Evolutionary conservation across 2,329 filamentous ascomycete species (phyloP).

Genomic region (Ophioceras dolichostomum): DNA sequence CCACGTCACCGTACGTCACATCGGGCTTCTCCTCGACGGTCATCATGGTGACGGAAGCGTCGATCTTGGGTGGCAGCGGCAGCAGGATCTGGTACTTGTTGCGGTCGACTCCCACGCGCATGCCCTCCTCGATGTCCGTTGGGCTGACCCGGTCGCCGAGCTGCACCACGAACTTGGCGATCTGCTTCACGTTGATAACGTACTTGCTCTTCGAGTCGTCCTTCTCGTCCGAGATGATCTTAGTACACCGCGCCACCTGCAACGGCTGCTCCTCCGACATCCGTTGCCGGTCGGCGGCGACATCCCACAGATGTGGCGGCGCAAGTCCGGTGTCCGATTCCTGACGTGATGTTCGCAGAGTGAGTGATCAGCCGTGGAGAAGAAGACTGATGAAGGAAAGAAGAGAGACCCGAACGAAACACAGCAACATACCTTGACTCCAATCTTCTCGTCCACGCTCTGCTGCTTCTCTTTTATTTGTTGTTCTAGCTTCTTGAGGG

Average conservation of each 20-base stretch:
- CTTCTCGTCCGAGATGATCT: constrained; percentile 96
- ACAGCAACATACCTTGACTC: constrained; percentile 50
- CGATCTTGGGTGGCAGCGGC: constrained; percentile 93
- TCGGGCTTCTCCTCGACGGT: constrained; percentile 99
- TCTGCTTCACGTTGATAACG: constrained; percentile 99
- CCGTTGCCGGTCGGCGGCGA: constrained; percentile 92
- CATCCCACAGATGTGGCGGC: constrained; percentile 97
- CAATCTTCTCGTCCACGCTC: constrained; percentile 98
- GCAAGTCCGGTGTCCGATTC: constrained; percentile 98
- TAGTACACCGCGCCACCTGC: constrained; percentile 95
- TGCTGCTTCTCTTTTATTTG: constrained; percentile 99
- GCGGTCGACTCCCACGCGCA: constrained; percentile 95
- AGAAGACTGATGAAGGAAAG: too few relatives aligned
- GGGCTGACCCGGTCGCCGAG: constrained; percentile 93
- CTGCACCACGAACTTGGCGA: constrained; percentile 98
- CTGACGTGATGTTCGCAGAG: constrained; percentile 34
- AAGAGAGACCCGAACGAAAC: too few relatives aligned
- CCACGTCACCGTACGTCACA: constrained; percentile 96
- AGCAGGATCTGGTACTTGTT: constrained; percentile 99
- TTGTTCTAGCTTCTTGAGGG: constrained; percentile 95
- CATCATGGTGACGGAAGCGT: constrained; percentile 99
- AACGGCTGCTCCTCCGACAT: constrained; percentile 98
- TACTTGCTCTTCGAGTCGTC: constrained; percentile 98
- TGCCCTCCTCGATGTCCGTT: constrained; percentile 98
- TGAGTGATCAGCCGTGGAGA: too few relatives aligned